A percentile compares a stretch with the other conserved stretches of the same genome.
phyloP scores from a whole-genome alignment of 768 basidiomycete species.

The Paxillus ammoniavirescens region DNA sequence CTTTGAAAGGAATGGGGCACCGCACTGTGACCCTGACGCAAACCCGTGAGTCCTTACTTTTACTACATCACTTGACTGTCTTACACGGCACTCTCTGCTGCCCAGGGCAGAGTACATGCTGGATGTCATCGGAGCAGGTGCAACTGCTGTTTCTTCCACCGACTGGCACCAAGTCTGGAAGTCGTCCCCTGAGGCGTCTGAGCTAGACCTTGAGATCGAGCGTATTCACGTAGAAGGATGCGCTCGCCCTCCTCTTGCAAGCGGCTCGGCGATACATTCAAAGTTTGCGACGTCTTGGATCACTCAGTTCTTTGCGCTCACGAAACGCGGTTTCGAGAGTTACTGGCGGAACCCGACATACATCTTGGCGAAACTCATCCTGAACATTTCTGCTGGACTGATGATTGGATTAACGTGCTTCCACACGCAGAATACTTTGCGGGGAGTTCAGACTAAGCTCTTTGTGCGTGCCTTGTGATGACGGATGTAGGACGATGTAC shows the following conservation, averaged over 20 bases:
- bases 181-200: slow-evolving; percentile 38
- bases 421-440: slow-evolving; percentile 32
- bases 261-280: slow-evolving; percentile 18
- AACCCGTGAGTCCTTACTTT: slow-evolving; percentile 19
- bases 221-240: slow-evolving; percentile 39
- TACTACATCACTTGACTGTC: neutral
- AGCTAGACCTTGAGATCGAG: slow-evolving; percentile 42
- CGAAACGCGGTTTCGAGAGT: slow-evolving; percentile 29
- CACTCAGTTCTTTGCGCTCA: slow-evolving; percentile 33
- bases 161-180: slow-evolving; percentile 56
- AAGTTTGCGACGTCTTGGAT: slow-evolving; percentile 41
- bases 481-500: too few species aligned
- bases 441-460: slow-evolving; percentile 42
- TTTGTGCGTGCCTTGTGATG: slow-evolving; percentile 31
- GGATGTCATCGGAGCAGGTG: slow-evolving; percentile 56
- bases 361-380: slow-evolving; percentile 37
- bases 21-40: slow-evolving; percentile 14
- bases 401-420: slow-evolving; percentile 46
- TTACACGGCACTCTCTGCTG: neutral
- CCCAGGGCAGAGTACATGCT: slow-evolving; percentile 48
- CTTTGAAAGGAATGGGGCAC: slow-evolving; percentile 23
- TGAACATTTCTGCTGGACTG: slow-evolving; percentile 33
- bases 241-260: slow-evolving; percentile 20
- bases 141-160: slow-evolving; percentile 38
- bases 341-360: slow-evolving; percentile 44